These are phyloP conservation scores for Eucalyptus pauciflora DNA, from an alignment of 345 rosid genomes.

Conservation along the genomic window DNA sequence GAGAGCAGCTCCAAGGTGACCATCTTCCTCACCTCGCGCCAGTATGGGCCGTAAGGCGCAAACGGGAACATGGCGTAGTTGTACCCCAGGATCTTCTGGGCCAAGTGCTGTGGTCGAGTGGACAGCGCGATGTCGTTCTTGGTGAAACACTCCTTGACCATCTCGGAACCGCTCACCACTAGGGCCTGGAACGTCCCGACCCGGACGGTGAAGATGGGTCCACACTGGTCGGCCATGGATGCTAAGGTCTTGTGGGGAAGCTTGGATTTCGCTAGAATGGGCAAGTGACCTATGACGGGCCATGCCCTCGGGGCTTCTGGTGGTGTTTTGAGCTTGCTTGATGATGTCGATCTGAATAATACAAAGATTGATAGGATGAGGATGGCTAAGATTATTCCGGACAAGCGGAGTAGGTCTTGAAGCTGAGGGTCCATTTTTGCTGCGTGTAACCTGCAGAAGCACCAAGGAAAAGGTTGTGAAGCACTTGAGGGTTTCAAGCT, in stretches of 20 bases:
- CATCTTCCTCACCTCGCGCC: conserved; percentile 25
- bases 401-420: background rate
- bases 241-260: conserved; percentile 18
- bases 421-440: background rate
- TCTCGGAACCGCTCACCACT: conserved; percentile 5
- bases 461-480: background rate
- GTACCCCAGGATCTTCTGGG: conserved; percentile 4
- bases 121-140: conserved; percentile 12
- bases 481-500: background rate
- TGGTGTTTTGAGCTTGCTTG: background rate
- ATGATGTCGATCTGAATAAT: background rate
- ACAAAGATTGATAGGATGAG: background rate
- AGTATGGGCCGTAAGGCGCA: conserved; percentile 10
- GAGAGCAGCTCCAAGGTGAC: conserved; percentile 11
- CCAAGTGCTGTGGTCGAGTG: conserved; percentile 8
- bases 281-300: conserved; percentile 37
- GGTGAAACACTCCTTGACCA: conserved; percentile 19
- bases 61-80: conserved; percentile 1
- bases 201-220: conserved; percentile 21
- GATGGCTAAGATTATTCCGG: background rate
- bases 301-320: background rate
- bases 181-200: conserved; percentile 14
- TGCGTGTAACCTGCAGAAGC: background rate
- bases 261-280: background rate
- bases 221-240: conserved; percentile 20